A percentile compares a stretch with the other conserved stretches of the same genome.
These are phyloP conservation scores for Globisporangium spinosum DNA, from an alignment of 352 stramenopile genomes.

Conservation along the genomic window DNA sequence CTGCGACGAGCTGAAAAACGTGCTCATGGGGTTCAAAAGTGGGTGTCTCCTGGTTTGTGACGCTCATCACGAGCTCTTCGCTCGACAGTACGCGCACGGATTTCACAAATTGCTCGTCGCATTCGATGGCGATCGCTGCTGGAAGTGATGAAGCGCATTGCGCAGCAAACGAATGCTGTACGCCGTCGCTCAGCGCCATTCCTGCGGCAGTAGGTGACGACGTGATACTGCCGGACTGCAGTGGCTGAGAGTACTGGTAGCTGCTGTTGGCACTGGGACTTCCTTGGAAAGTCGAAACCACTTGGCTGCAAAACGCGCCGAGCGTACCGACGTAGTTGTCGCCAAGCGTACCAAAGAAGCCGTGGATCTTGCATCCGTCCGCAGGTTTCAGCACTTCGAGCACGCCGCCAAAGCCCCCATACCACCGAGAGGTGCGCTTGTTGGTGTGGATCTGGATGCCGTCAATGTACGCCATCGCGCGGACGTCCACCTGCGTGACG, in stretches of 20 bases:
- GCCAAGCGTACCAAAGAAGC: slow-evolving; percentile 51
- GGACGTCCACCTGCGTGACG: slow-evolving; percentile 48
- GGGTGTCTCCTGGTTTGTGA: slow-evolving; percentile 9
- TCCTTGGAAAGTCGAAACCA: background rate
- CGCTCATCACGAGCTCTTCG: slow-evolving; percentile 21
- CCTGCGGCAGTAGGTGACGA: slow-evolving; percentile 18
- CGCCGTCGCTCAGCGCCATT: slow-evolving; percentile 20
- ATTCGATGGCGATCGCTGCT: slow-evolving; percentile 35
- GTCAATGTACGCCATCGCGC: slow-evolving; percentile 61
- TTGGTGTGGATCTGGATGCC: slow-evolving; percentile 68
- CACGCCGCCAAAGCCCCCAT: slow-evolving; percentile 46
- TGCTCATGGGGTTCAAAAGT: slow-evolving; percentile 36
- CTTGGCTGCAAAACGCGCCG: slow-evolving; percentile 32
- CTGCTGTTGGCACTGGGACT: background rate
- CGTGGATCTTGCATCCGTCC: slow-evolving; percentile 38
- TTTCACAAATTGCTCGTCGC: slow-evolving; percentile 32
- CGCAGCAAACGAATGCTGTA: slow-evolving; percentile 14
- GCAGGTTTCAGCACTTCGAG: slow-evolving; percentile 39
- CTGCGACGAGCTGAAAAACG: slow-evolving; percentile 39
- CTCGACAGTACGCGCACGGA: slow-evolving; percentile 26
- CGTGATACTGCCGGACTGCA: background rate
- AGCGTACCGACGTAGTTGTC: slow-evolving; percentile 47
- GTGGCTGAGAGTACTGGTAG: background rate
- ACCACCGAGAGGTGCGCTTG: slow-evolving; percentile 51
- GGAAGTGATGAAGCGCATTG: slow-evolving; percentile 9